Conservation (phyloP, 495 filamentous ascomycete species). For the Penicillium tannophilum region DNA sequence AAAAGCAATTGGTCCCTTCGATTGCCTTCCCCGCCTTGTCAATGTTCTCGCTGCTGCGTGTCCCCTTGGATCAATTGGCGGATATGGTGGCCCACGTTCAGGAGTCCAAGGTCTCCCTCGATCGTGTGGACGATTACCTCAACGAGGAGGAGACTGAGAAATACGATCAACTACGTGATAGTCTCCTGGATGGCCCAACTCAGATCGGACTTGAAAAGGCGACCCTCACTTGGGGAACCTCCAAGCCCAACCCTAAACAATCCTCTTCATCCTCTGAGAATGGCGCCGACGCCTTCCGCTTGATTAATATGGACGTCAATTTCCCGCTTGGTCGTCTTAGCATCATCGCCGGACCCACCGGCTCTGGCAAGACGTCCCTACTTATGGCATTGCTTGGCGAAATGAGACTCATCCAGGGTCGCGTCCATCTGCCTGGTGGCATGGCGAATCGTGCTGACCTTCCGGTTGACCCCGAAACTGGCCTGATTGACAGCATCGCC, state of each 20-base stretch:
- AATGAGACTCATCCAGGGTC: constrained; percentile 85
- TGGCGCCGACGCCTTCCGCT: constrained; percentile 65
- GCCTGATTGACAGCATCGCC: constrained; percentile 86
- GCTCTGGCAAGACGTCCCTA: constrained; percentile 91
- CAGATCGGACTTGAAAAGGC: constrained; percentile 83
- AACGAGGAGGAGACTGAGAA: constrained; percentile 96
- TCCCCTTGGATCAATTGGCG: constrained; percentile 93
- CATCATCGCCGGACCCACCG: constrained; percentile 89
- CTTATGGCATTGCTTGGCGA: constrained; percentile 96
- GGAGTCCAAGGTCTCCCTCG: constrained; percentile 95
- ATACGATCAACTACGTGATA: constrained; percentile 75
- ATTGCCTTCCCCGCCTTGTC: constrained; percentile 96
- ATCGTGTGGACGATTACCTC: constrained; percentile 94
- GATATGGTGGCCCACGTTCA: constrained; percentile 99
- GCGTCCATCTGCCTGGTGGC: constrained; percentile 77
- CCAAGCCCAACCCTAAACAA: constrained; percentile 46
- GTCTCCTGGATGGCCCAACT: constrained; percentile 60
- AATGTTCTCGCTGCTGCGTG: constrained; percentile 91
- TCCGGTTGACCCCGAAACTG: constrained; percentile 77
- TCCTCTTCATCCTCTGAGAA: constrained; percentile 25
- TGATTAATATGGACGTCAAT: constrained; percentile 75
- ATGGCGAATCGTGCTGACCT: constrained; percentile 81
- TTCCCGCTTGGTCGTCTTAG: constrained; percentile 84
- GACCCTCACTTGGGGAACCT: constrained; percentile 83
- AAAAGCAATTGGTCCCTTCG: constrained; percentile 86